Base-by-base conservation (phyloP, 768 basidiomycete genomes). In the Amanita exitialis region DNA sequence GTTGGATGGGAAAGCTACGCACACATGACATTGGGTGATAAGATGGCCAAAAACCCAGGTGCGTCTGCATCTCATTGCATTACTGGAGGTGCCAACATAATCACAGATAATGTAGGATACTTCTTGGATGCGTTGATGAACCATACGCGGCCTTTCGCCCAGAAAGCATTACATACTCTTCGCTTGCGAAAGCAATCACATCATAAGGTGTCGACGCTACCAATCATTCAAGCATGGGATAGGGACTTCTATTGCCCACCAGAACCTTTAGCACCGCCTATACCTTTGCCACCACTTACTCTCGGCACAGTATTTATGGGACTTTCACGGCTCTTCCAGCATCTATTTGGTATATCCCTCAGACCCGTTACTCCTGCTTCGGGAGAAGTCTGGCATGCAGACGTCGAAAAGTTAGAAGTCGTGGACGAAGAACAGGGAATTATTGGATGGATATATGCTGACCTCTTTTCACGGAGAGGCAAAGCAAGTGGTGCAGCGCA, bases 1-100 rank as follows among this genome's bases (percentile, higher is more conserved):
- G 84, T 96, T 34, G 95, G 95, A 8, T 80, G 82, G 58, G 74
- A 82, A 35, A 95, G 86, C 57, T 98, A 80, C 69, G 92, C 84
- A 0, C 82, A 90, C 53, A 87, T 96, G 77, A 79, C 83, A 0
- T 73, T 98, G 16, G 78, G 78, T 27, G 94, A 97, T 66, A 99
- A 96, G 70, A 99, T 99, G 96, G 95, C 94, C 1, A 91, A 88
- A 65, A 86, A 82, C 28, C 94, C 95, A 47, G 89, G 89, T 90
- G 53, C 54, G 76, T 61, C 15, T 6, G 4, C 13, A 46, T 41
- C 27, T 38, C 42, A 53, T 47, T 39, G 2, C 37, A 39, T 21
- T 21, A n/a, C 9, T 28, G 20, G 3, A n/a, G 32, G 13, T 34
- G 4, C 15, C 12, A 12, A 53, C 20, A 20, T 41, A 20, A 46